Evolutionary conservation across 164 flowering plant genomes (phyloP).

Genomic region (Liquidambar formosana): DNA sequence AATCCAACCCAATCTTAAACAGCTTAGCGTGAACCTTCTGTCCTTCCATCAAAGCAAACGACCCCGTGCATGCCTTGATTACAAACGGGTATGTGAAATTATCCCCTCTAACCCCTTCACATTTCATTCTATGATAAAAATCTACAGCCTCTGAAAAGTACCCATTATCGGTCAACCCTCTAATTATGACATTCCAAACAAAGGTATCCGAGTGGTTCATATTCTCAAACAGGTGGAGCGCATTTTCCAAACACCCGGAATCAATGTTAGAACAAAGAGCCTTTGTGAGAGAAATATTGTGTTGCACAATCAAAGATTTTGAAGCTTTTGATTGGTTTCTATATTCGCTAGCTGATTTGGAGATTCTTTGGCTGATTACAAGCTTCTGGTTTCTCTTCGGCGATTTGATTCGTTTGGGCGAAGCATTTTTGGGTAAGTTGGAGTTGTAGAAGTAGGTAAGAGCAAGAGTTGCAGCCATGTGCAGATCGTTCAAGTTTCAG

Average conservation of each 20-base stretch:
- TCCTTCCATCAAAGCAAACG: slow-evolving; percentile 36
- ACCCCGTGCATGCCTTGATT: slow-evolving; percentile 53
- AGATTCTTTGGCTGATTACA: slow-evolving; percentile 1
- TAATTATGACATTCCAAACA: slow-evolving; percentile 57
- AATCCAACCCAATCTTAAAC: slow-evolving; percentile 50
- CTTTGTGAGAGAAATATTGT: slow-evolving; percentile 15
- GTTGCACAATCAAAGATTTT: neutral
- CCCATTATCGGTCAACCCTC: slow-evolving; percentile 39
- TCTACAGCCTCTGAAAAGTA: slow-evolving; percentile 37
- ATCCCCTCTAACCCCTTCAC: slow-evolving; percentile 38
- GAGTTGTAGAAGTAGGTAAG: slow-evolving; percentile 13
- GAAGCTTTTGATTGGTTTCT: neutral
- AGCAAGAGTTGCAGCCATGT: slow-evolving; percentile 17
- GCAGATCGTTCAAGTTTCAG: slow-evolving; percentile 44
- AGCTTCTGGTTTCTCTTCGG: neutral
- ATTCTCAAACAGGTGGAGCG: slow-evolving; percentile 52
- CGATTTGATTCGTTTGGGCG: slow-evolving; percentile 1
- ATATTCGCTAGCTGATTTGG: slow-evolving; percentile 1
- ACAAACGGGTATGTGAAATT: slow-evolving; percentile 59
- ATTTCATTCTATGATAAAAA: slow-evolving; percentile 33
- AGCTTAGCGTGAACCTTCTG: slow-evolving; percentile 41
- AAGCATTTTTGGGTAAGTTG: slow-evolving; percentile 6
- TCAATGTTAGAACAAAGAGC: slow-evolving; percentile 25
- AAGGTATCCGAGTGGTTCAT: slow-evolving; percentile 32
- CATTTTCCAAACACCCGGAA: slow-evolving; percentile 46